phyloP scores from a whole-genome alignment of 176 grass and related monocot genomes.

The Zea mays region Zm-B73-REFERENCE-NAM-5.0 NC_050096.1:293490501-293491000 shows the following conservation, averaged over 20 bases:
- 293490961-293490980: neutral
- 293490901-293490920: neutral
- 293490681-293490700: no score
- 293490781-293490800: constrained; percentile 22
- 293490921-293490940: neutral
- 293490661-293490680: neutral
- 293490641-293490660: neutral
- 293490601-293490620: neutral
- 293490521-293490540: constrained; percentile 92
- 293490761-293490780: neutral
- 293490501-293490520: constrained; percentile 89
- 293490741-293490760: neutral
- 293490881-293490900: neutral
- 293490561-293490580: constrained; percentile 74
- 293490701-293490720: no score
- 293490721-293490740: no score
- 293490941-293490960: neutral
- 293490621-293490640: constrained; percentile 3
- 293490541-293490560: constrained; percentile 98
- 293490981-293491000: neutral
- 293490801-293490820: constrained; percentile 99
- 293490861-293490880: neutral
- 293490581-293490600: neutral
- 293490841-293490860: constrained; percentile 65
- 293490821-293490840: constrained; percentile 94